Evolutionary conservation across 495 filamentous ascomycete genomes (phyloP).

Genomic region (Penicillium robsamsonii): DNA sequence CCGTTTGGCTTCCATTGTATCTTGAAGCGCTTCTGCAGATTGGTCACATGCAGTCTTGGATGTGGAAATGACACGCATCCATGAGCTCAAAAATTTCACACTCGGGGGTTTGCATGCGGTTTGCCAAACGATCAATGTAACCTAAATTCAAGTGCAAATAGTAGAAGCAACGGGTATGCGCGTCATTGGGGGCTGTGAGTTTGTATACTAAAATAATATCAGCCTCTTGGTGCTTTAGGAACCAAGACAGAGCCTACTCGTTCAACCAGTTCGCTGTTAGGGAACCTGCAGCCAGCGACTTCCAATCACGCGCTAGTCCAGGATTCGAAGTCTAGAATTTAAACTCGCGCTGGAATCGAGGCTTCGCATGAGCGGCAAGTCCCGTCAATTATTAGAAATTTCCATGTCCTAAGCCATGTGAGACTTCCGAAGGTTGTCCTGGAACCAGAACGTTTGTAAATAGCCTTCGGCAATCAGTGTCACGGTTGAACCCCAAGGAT

Average conservation of each 20-base stretch:
- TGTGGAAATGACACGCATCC: neutral
- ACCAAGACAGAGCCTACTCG: neutral
- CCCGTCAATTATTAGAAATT: slow-evolving; percentile 10
- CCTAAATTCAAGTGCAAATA: neutral
- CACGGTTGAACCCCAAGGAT: slow-evolving; percentile 8
- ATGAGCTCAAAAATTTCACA: neutral
- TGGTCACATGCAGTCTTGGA: slow-evolving; percentile 7
- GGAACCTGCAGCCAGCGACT: slow-evolving; percentile 25
- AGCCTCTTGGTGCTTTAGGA: neutral
- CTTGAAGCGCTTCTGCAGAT: slow-evolving; percentile 8
- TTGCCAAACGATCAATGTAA: neutral
- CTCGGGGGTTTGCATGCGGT: neutral
- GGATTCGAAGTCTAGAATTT: slow-evolving; percentile 26
- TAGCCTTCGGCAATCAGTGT: slow-evolving; percentile 2
- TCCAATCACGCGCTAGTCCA: slow-evolving; percentile 27
- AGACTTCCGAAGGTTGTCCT: slow-evolving; percentile 14
- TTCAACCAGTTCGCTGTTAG: slow-evolving; percentile 16
- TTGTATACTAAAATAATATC: neutral
- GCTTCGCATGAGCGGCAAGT: slow-evolving; percentile 15
- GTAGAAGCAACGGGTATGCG: neutral
- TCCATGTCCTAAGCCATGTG: slow-evolving; percentile 12
- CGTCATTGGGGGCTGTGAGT: neutral
- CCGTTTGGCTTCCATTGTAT: slow-evolving; percentile 16
- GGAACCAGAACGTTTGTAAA: neutral
- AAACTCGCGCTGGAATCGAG: slow-evolving; percentile 18